Evolutionary conservation across 352 stramenopile genomes (phyloP).

Genomic region (Blastocystis hominis): DNA sequence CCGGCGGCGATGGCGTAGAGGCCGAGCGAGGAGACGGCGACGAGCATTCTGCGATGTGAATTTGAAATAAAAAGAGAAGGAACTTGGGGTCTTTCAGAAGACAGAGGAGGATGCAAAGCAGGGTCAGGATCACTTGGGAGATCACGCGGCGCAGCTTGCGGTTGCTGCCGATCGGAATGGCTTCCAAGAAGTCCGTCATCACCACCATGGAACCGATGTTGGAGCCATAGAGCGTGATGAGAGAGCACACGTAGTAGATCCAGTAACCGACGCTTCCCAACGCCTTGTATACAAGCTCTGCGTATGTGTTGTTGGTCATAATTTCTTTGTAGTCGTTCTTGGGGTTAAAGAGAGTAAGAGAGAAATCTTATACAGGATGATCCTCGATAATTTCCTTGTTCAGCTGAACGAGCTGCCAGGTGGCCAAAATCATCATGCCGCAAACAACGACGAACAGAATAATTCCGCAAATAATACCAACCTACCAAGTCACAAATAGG

Average conservation of each 20-base stretch:
- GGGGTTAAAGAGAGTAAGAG: neutral
- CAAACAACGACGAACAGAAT: constrained; percentile 43
- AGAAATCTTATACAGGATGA: neutral
- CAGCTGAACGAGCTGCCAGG: constrained; percentile 28
- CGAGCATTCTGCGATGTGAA: constrained; percentile 14
- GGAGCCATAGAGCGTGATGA: constrained; percentile 51
- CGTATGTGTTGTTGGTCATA: constrained; percentile 47
- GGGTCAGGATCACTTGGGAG: constrained; percentile 29
- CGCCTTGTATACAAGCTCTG: constrained; percentile 41
- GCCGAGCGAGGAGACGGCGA: constrained; percentile 40
- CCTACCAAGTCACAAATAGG: neutral
- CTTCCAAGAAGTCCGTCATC: constrained; percentile 44
- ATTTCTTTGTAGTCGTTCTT: constrained; percentile 24
- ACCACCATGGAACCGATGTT: constrained; percentile 58
- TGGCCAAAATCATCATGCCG: constrained; percentile 52
- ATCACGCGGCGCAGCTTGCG: constrained; percentile 12
- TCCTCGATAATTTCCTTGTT: constrained; percentile 34
- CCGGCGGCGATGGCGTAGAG: constrained; percentile 32
- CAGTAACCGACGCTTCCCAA: constrained; percentile 30
- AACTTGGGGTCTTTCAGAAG: constrained; percentile 48
- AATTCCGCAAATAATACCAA: constrained; percentile 46
- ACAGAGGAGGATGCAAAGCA: constrained; percentile 43
- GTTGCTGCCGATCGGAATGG: neutral
- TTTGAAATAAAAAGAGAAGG: neutral
- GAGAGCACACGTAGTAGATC: constrained; percentile 45